Base-by-base conservation (phyloP, 768 basidiomycete genomes). In the Amanita phalloides region DNA sequence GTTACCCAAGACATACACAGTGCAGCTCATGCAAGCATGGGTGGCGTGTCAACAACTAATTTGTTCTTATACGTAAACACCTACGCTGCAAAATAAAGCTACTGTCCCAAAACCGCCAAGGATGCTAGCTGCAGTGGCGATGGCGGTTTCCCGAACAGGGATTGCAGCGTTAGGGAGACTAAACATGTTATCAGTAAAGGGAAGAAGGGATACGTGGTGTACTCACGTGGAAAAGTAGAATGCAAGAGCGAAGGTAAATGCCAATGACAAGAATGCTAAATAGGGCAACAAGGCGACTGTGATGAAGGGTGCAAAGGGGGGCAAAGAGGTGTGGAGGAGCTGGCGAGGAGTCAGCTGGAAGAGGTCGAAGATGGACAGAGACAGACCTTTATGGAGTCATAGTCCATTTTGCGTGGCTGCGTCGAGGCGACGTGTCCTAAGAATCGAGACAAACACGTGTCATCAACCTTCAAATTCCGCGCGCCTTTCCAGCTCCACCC, bases 81-180 rank as follows among this genome's bases (percentile, higher is more conserved):
- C 90, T 42, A 77, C 81, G 36, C 79, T 80, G 68, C 87, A 90
- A 67, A 96, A 95, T 52, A 95, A 77, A 39, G 89, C 84, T 26
- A 95, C 89, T 58, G 92, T 78, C 48, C 93, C 93, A 58, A 90
- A 88, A 6, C 93, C 92, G 26, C 84, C 90, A 21, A 93, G 78
- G 37, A 81, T 56, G 64, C 88, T 90, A 23, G 90, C 91, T 10
- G 79, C 64, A 37, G 78, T 67, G 0, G 88, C 88, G 17, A 91
- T 81, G 7, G 72, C 75, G 5, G 79, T 62, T 67, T 96, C 92
- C 50, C 78, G 77, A 49, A 79, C 55, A 26, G 88, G 70, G 39
- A 76, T 49, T 7, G 74, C 75, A 60, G 76, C 72, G 72, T 85
- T 90, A 56, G 88, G 84, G 33, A 95, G 78, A 48, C 92, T 94